phyloP scores from a whole-genome alignment of 1,139 yeast species.

The Suzukiozyma palmioleophila region DNA sequence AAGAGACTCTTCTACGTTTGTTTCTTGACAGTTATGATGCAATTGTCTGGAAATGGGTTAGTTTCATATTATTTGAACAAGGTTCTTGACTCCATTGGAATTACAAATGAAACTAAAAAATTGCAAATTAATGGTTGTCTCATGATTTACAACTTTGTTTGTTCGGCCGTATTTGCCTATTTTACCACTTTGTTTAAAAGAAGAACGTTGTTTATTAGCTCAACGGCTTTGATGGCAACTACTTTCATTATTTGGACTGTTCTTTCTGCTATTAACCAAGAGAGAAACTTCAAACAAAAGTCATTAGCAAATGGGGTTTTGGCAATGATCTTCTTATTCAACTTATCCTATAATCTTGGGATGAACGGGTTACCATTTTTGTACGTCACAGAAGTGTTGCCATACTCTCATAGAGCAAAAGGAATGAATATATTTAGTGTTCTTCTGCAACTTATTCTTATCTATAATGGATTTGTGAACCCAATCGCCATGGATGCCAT shows the following conservation, averaged over 20 bases:
- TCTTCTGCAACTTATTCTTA: slow-evolving; percentile 19
- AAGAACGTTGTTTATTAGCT: slow-evolving; percentile 42
- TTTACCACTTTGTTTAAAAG: slow-evolving; percentile 31
- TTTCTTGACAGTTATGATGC: slow-evolving; percentile 36
- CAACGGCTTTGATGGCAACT: slow-evolving; percentile 32
- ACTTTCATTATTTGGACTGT: slow-evolving; percentile 37
- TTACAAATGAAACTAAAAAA: slow-evolving; percentile 39
- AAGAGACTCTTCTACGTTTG: slow-evolving; percentile 36
- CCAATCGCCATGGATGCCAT: slow-evolving; percentile 59
- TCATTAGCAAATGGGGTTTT: slow-evolving; percentile 40
- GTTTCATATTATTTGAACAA: slow-evolving; percentile 47
- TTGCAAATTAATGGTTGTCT: slow-evolving; percentile 44
- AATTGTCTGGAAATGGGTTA: slow-evolving; percentile 49
- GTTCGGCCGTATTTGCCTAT: slow-evolving; percentile 27
- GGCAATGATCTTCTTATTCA: slow-evolving; percentile 44
- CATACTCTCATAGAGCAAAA: slow-evolving; percentile 42
- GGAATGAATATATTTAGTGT: slow-evolving; percentile 34
- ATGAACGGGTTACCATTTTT: slow-evolving; percentile 37
- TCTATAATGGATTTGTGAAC: slow-evolving; percentile 44
- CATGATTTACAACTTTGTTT: slow-evolving; percentile 38
- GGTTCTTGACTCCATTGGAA: slow-evolving; percentile 47
- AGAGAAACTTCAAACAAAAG: slow-evolving; percentile 28
- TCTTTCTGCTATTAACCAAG: slow-evolving; percentile 33
- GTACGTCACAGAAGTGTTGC: slow-evolving; percentile 41
- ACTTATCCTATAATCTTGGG: slow-evolving; percentile 33